A percentile compares a stretch with the other conserved stretches of the same genome.
phyloP scores from a whole-genome alignment of 75 land plant genomes.

The Larix kaempferi region DNA sequence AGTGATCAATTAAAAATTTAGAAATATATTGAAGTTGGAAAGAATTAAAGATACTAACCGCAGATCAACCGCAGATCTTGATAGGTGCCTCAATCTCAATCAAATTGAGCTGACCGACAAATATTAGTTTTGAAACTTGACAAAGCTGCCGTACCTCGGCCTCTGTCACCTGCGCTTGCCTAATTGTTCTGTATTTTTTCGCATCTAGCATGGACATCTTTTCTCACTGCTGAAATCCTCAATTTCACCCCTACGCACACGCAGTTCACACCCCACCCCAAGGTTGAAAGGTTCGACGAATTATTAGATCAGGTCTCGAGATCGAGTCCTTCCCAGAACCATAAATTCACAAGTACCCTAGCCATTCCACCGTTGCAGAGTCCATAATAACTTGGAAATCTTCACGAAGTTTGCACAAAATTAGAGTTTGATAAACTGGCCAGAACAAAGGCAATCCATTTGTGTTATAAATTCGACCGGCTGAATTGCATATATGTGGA shows the following conservation, averaged over 20 bases:
- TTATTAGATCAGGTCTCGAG: not conserved
- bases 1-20: not conserved
- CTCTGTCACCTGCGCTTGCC: conserved; percentile 56
- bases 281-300: not conserved
- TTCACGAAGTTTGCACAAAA: too few species aligned
- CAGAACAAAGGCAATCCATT: too few species aligned
- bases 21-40: too few species aligned
- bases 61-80: conserved; percentile 75
- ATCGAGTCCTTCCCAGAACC: too few species aligned
- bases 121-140: conserved; percentile 52
- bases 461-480: too few species aligned
- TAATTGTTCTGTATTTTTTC: conserved; percentile 24
- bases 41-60: not conserved
- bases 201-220: conserved; percentile 37
- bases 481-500: not conserved
- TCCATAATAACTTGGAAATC: too few species aligned
- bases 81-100: conserved; percentile 81
- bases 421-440: too few species aligned
- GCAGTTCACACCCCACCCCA: not conserved
- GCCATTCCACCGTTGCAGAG: too few species aligned
- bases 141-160: conserved; percentile 61
- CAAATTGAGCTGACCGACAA: conserved; percentile 58
- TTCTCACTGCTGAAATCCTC: not conserved
- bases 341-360: too few species aligned
- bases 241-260: not conserved